These are phyloP conservation scores for Candida corydali DNA, from an alignment of 805 yeast species.

Conservation along the genomic window DNA sequence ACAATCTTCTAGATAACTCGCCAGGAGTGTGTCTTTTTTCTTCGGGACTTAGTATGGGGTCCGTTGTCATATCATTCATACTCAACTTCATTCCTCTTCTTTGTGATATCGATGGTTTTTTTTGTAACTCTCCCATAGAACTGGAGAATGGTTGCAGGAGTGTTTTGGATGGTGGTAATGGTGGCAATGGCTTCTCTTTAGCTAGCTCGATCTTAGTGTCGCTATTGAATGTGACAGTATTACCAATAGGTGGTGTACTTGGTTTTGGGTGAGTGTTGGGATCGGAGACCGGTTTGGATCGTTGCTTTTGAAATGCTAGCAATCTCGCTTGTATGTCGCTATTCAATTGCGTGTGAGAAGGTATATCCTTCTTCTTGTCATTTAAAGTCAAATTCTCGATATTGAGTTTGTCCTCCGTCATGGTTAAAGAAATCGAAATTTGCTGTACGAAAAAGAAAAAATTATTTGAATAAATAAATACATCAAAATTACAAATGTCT, in stretches of 20 bases:
- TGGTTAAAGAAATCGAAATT: too few species aligned
- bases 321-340: slow-evolving; percentile 85
- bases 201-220: slow-evolving; percentile 5
- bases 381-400: background rate
- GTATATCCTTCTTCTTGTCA: background rate
- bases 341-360: slow-evolving; percentile 32
- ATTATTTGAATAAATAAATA: background rate
- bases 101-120: slow-evolving; percentile 47
- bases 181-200: slow-evolving; percentile 22
- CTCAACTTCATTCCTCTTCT: slow-evolving; percentile 53
- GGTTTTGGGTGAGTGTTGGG: background rate
- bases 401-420: slow-evolving; percentile 1
- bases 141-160: background rate
- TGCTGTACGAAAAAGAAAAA: slow-evolving; percentile 1
- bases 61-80: slow-evolving; percentile 22
- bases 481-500: background rate
- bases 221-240: background rate
- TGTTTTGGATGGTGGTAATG: slow-evolving; percentile 17
- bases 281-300: slow-evolving; percentile 30
- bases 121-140: slow-evolving; percentile 15
- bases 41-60: slow-evolving; percentile 11
- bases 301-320: slow-evolving; percentile 80
- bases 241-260: slow-evolving; percentile 3
- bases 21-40: slow-evolving; percentile 16
- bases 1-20: slow-evolving; percentile 31